phyloP scores from a whole-genome alignment of 2,329 filamentous ascomycete species.

The Pseudovirgaria hyperparasitica region DNA sequence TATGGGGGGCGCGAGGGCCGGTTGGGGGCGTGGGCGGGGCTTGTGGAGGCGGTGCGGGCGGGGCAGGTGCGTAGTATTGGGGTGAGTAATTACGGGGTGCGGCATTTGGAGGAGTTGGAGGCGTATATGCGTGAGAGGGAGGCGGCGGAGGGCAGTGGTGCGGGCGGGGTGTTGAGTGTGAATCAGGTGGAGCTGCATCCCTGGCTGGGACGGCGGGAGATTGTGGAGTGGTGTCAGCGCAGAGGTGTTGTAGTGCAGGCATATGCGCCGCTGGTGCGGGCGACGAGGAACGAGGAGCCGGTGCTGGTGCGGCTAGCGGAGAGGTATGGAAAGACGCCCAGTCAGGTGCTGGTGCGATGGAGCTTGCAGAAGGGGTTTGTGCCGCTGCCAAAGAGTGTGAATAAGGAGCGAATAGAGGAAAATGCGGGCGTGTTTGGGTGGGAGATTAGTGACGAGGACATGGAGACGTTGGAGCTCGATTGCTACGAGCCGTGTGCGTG shows the following conservation, averaged over 20 bases:
- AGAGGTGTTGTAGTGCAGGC: constrained; percentile 31
- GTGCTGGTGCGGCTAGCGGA: constrained; percentile 36
- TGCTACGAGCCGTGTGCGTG: constrained; percentile 46
- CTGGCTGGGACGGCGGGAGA: constrained; percentile 70
- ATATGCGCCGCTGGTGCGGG: constrained; percentile 33
- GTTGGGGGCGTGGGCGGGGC: constrained; percentile 40
- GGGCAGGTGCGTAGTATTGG: constrained; percentile 41
- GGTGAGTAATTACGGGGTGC: constrained; percentile 43
- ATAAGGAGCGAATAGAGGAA: constrained; percentile 45
- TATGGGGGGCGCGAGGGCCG: constrained; percentile 38
- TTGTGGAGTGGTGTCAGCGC: constrained; percentile 62
- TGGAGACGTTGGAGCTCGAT: constrained; percentile 41
- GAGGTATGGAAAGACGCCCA: constrained; percentile 45
- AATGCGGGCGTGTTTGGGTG: constrained; percentile 50
- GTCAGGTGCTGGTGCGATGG: constrained; percentile 49
- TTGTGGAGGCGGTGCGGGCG: constrained; percentile 38
- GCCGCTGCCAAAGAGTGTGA: constrained; percentile 50
- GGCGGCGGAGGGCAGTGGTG: constrained; percentile 48
- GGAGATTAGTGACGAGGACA: constrained; percentile 44
- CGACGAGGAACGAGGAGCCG: constrained; percentile 38
- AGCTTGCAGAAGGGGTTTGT: constrained; percentile 43
- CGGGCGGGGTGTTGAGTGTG: constrained; percentile 61
- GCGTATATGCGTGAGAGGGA: constrained; percentile 47
- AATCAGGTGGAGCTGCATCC: constrained; percentile 80
- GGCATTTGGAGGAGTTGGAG: constrained; percentile 42